Base-by-base conservation (phyloP, 116 monocot genomes). In the Zostera marina region DNA sequence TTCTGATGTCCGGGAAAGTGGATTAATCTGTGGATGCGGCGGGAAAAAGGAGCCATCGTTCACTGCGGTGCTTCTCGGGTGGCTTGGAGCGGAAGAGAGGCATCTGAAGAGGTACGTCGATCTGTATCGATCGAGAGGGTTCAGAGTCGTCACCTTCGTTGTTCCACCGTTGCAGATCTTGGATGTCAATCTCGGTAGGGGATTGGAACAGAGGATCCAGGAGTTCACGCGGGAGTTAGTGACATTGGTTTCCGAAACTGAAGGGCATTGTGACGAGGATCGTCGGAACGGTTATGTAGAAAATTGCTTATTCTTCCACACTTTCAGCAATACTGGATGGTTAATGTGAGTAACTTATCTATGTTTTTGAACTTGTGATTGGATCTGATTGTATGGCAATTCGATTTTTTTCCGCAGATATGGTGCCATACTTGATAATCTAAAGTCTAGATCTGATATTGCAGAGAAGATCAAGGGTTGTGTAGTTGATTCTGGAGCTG, bases 311-410 rank as follows among this genome's bases (percentile, higher is more conserved):
- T 24, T 96, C 20, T 96, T 96, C 59, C 94, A 96, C 54, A 88
- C 89, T 4, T 96, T 96, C 76, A 96, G 94, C 75, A 96, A 96
- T 41, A 85, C 89, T 19, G 94, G 94, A 16, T 96, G 94, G 94
- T 77, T 88, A 47, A 60, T 66, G 94, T 94, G 83, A 22, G 65
- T 6, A 11, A 19, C 4, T 21, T 42, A 12, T 13, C 54, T 6
- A 58, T 15, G 20, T 22, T 20, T 38, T 8, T 15, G 26, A n/a
- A n/a, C 15, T 38, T 56, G 24, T 26, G 6, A 12, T 38, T 56
- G 3, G 3, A 12, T 56, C 23, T 32, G 25, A n/a, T 56, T 56
- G 11, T 11, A 56, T 14, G 25, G 11, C 13, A 11, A 8, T 56
- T 32, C 26, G n/a, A 56, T 32, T 56, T 55, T 9, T 12, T 9